These are phyloP conservation scores for Ceratobasidium sp. DNA, from an alignment of 1,284 basidiomycete genomes.

Conservation along the genomic window DNA sequence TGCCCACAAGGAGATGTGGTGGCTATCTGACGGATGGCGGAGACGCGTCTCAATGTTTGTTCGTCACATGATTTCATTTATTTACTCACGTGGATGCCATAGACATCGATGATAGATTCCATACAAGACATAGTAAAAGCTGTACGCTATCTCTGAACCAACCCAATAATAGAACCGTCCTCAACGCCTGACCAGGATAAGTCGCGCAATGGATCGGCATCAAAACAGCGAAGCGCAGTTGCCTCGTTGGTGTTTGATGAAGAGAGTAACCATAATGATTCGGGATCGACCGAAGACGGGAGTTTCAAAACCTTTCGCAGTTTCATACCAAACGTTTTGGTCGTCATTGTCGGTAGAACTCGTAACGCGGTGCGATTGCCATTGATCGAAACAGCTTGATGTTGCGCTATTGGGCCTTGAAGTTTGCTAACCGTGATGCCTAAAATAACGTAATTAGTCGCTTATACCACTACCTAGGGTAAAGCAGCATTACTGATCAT, in stretches of 20 bases:
- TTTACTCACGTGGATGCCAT: background rate
- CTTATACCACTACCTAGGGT: background rate
- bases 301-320: conserved; percentile 55
- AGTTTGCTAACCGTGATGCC: background rate
- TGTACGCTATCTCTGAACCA: background rate
- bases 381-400: conserved; percentile 1
- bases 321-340: conserved; percentile 63
- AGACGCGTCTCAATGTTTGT: conserved; percentile 36
- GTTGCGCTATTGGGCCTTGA: background rate
- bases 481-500: conserved; percentile 59
- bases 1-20: no score
- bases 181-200: conserved; percentile 76
- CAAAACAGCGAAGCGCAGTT: conserved; percentile 16
- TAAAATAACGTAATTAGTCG: background rate
- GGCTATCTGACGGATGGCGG: conserved; percentile 7
- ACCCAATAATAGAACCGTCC: conserved; percentile 48
- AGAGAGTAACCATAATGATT: conserved; percentile 28
- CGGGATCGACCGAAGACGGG: conserved; percentile 2
- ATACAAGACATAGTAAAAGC: background rate
- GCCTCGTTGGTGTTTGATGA: background rate
- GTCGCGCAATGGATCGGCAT: conserved; percentile 49
- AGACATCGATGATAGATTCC: background rate
- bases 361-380: conserved; percentile 52
- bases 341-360: conserved; percentile 69
- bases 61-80: conserved; percentile 21